Evolutionary conservation across 306 rosid species (phyloP), one percentile per base, ranked within the genome.

Genomic region (Mimosa pudica): DNA sequence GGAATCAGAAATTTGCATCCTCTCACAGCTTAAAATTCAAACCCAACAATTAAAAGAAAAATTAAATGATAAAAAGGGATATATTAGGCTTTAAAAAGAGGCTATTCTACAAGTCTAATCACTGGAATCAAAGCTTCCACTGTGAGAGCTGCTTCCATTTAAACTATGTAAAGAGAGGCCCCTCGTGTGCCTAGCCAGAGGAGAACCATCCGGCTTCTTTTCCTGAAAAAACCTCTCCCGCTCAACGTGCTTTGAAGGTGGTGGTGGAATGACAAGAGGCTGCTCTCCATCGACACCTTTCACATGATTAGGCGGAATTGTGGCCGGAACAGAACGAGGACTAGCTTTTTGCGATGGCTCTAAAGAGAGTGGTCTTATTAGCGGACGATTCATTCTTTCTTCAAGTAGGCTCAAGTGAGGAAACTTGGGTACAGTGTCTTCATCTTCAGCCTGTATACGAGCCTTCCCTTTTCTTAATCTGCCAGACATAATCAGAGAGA

Each of bases 391-490:
- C 70, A 88, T 84, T 84, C 91, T 87, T 81, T 90, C 97, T 38
- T 90, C 98, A 38, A 87, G 85, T 71, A 88, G 80, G 57, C 90
- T 85, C 78, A 88, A 73, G 64, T 71, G 82, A 16, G 86, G 85
- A 10, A 77, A 89, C 80, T 88, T 89, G 2, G 77, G 77, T 70
- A 86, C 76, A 5, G 80, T 79, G 70, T 80, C 89, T 82, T 94
- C 97, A 42, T 92, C 98, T 84, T 91, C 97, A 8, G 92, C 93
- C 84, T 85, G 85, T 42, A 88, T 91, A 80, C 97, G 89, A 51
- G 98, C 98, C 84, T 94, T 94, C 84, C 98, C 98, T 82, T 94
- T 94, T 35, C 95, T 93, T 81, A 94, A 83, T 89, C 98, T 94
- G 89, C 77, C 75, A 77, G 48, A 58, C 44, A 73, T 74, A 47